A percentile compares a stretch with the other conserved stretches of the same genome.
Evolutionary conservation across 2,329 filamentous ascomycete genomes (phyloP).

Genomic region (Diaporthe destruens): DNA sequence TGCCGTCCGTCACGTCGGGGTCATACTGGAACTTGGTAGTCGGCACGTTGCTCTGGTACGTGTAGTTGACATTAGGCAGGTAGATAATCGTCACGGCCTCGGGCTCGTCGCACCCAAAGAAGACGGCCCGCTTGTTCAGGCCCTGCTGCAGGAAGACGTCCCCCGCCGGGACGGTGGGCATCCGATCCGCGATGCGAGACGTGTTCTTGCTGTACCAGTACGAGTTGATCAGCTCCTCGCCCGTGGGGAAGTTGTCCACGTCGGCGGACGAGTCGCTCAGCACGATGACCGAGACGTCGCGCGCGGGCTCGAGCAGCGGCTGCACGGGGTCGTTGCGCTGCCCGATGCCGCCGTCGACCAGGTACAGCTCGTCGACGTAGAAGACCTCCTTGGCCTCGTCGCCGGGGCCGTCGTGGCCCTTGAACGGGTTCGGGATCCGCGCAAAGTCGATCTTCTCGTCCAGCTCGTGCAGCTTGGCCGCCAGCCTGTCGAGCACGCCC

Average conservation of each 20-base stretch:
- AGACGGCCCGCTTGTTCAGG: slow-evolving; percentile 15
- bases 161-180: slow-evolving; percentile 19
- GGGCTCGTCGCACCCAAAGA: slow-evolving; percentile 30
- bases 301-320: slow-evolving; percentile 16
- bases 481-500: background rate
- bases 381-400: slow-evolving; percentile 30
- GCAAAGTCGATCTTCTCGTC: slow-evolving; percentile 20
- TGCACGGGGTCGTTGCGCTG: slow-evolving; percentile 17
- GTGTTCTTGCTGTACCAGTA: slow-evolving; percentile 19
- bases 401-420: slow-evolving; percentile 13
- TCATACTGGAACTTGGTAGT: slow-evolving; percentile 15
- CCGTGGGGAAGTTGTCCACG: slow-evolving; percentile 15
- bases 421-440: slow-evolving; percentile 30
- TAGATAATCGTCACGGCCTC: slow-evolving; percentile 34
- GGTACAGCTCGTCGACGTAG: slow-evolving; percentile 16
- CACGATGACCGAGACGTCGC: slow-evolving; percentile 22
- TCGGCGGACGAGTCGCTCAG: slow-evolving; percentile 24
- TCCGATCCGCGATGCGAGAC: slow-evolving; percentile 3
- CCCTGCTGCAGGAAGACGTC: slow-evolving; percentile 3
- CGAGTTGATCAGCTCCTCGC: background rate
- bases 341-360: slow-evolving; percentile 29
- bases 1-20: slow-evolving; percentile 18
- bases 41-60: slow-evolving; percentile 26
- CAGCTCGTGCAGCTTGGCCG: slow-evolving; percentile 1
- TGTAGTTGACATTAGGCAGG: slow-evolving; percentile 30